Conservation (phyloP, 768 basidiomycete genomes). For the Tremella fuciformis region DNA sequence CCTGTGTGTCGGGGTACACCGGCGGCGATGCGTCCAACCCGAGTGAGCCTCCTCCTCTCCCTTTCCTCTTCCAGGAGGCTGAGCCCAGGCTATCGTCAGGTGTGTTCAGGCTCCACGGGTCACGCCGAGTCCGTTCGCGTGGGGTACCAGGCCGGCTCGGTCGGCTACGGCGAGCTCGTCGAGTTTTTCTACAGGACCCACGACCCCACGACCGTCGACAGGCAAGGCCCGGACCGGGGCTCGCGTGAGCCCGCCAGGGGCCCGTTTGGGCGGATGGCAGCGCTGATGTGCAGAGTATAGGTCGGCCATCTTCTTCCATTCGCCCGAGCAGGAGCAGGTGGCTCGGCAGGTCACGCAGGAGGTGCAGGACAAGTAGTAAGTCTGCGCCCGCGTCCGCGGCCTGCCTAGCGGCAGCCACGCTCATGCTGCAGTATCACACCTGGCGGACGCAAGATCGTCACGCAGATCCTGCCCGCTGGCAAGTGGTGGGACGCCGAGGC, state of each 20-base stretch:
- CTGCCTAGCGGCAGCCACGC: not conserved
- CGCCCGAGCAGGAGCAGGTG: slow-evolving; percentile 66
- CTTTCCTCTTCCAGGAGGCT: not conserved
- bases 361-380: slow-evolving; percentile 78
- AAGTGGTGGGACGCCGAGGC: slow-evolving; percentile 65
- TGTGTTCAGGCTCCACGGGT: slow-evolving; percentile 75
- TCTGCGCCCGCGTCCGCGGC: slow-evolving; percentile 3
- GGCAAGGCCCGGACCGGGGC: slow-evolving; percentile 73
- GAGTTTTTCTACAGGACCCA: slow-evolving; percentile 95
- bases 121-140: slow-evolving; percentile 87
- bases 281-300: slow-evolving; percentile 68
- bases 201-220: slow-evolving; percentile 79
- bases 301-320: slow-evolving; percentile 80
- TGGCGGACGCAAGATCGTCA: slow-evolving; percentile 70
- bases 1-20: slow-evolving; percentile 46
- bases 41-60: slow-evolving; percentile 21
- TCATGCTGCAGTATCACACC: slow-evolving; percentile 44
- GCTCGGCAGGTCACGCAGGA: slow-evolving; percentile 77
- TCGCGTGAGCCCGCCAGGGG: slow-evolving; percentile 59
- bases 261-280: not conserved
- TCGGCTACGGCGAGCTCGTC: slow-evolving; percentile 83
- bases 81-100: slow-evolving; percentile 60
- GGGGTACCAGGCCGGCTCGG: slow-evolving; percentile 74
- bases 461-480: slow-evolving; percentile 66
- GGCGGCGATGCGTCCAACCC: slow-evolving; percentile 44